phyloP scores from a whole-genome alignment of 2,329 filamentous ascomycete species.

The Trichoderma sp. region DNA sequence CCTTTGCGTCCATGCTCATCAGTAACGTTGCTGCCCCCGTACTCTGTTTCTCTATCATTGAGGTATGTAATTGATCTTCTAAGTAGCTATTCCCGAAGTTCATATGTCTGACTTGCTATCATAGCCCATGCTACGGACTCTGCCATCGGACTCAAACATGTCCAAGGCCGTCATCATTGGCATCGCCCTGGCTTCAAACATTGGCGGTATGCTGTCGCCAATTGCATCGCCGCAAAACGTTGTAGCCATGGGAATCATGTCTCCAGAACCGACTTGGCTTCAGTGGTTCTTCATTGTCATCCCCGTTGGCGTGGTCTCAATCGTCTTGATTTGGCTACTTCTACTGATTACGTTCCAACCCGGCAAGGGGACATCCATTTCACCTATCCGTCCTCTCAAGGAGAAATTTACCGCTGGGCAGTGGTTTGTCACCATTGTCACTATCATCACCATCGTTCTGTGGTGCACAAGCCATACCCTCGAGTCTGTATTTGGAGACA shows the following conservation, averaged over 20 bases:
- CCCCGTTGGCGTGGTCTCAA: conserved; percentile 85
- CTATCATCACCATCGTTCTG: conserved; percentile 76
- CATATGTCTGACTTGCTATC: not conserved
- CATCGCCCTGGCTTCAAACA: conserved; percentile 91
- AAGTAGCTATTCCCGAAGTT: too few species aligned
- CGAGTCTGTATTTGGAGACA: conserved; percentile 86
- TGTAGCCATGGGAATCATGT: conserved; percentile 94
- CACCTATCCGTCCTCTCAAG: conserved; percentile 84
- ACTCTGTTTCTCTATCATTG: conserved; percentile 95
- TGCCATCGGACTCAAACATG: conserved; percentile 87
- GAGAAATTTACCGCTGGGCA: conserved; percentile 86
- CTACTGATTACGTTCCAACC: conserved; percentile 84
- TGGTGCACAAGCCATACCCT: conserved; percentile 94
- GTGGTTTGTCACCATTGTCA: conserved; percentile 87
- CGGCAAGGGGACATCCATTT: conserved; percentile 79
- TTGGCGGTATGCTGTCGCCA: conserved; percentile 92
- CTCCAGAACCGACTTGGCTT: conserved; percentile 85
- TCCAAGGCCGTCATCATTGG: conserved; percentile 93
- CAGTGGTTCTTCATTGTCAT: conserved; percentile 97
- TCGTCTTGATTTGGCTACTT: conserved; percentile 84
- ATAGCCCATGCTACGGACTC: conserved; percentile 87
- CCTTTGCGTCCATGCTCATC: conserved; percentile 98
- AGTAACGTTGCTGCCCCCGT: conserved; percentile 97
- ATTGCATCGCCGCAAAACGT: conserved; percentile 98
- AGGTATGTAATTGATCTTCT: conserved; percentile 51